These are phyloP conservation scores for Trichoderma citrinoviride DNA, from an alignment of 2,329 filamentous ascomycete species.

Conservation along the genomic window DNA sequence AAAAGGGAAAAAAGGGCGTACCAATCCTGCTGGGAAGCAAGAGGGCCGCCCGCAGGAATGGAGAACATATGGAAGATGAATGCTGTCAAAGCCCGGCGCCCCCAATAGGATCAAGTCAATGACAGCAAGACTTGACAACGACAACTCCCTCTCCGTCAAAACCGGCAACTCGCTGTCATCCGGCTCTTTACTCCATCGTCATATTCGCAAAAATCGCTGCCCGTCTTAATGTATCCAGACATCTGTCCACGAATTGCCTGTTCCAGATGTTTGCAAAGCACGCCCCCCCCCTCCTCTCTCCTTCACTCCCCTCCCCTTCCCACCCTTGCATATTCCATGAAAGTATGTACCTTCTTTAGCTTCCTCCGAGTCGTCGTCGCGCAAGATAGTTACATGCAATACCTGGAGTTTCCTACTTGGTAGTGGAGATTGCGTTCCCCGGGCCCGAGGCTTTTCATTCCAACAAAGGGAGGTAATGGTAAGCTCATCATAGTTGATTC, in stretches of 20 bases:
- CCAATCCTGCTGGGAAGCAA: background rate
- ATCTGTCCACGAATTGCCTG: background rate
- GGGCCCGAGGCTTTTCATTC: slow-evolving; percentile 1
- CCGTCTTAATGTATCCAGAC: background rate
- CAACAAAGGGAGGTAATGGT: background rate
- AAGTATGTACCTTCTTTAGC: no score
- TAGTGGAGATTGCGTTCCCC: slow-evolving; percentile 6
- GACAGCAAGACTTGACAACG: background rate
- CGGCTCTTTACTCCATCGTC: background rate
- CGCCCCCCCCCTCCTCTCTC: background rate
- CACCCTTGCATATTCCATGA: no score
- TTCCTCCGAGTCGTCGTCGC: no score
- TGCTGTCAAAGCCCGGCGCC: background rate
- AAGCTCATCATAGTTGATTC: no score
- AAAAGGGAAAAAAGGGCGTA: background rate
- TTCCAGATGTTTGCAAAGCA: background rate
- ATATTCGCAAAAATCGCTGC: no score
- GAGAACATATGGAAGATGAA: background rate
- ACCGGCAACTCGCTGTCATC: background rate
- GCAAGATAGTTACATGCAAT: background rate
- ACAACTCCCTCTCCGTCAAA: background rate
- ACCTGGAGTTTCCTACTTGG: background rate
- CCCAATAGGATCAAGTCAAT: background rate
- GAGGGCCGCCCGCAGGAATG: background rate
- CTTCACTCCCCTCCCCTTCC: background rate